Evolutionary conservation across 768 basidiomycete genomes (phyloP), one percentile per base, ranked within the genome.

Genomic region (Strobilomyces dryophilus): DNA sequence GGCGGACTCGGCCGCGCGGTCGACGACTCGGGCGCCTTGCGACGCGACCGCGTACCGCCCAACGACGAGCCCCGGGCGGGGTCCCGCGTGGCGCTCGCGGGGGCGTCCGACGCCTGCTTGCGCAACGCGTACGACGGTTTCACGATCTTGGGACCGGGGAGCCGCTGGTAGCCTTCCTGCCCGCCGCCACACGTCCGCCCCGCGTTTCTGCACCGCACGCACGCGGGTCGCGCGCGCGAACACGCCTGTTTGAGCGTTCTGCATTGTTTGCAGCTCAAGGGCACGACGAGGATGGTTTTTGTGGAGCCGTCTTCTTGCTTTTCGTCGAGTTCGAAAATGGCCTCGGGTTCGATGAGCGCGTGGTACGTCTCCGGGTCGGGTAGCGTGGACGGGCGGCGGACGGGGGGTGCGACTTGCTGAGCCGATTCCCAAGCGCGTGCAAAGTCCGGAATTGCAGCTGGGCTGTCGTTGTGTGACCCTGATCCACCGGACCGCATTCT

Each of bases 281-380:
- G 41, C 39, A 67, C 65, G 40, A 70, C 66, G 17, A 53, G 44
- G 35, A 69, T 49, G 27, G 55, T 51, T 11, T 56, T 12, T 8
- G 37, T 45, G 5, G 55, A 57, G 1, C 55, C 56, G 7, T 59
- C 43, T 11, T 34, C 1, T 37, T 49, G 53, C 26, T 24, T 29
- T 53, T 59, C 56, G 5, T 62, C 50, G 37, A 69, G 58, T 39
- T 71, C 67, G 31, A 71, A 71, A 9, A 69, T 69, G 3, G 53
- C 52, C 8, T 49, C 18, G 14, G 58, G 45, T 31, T 67, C 61
- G 48, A 69, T 51, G 21, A 2, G 44, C 15, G 50, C 24, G 10
- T 69, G 67, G 45, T 63, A 71, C 8, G 32, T 37, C 4, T 40
- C 2, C 18, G 55, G 58, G 32, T 57, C 49, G 1, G 59, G 65